phyloP scores from a whole-genome alignment of 1,284 basidiomycete genomes.

The Takashimella koratensis region DNA sequence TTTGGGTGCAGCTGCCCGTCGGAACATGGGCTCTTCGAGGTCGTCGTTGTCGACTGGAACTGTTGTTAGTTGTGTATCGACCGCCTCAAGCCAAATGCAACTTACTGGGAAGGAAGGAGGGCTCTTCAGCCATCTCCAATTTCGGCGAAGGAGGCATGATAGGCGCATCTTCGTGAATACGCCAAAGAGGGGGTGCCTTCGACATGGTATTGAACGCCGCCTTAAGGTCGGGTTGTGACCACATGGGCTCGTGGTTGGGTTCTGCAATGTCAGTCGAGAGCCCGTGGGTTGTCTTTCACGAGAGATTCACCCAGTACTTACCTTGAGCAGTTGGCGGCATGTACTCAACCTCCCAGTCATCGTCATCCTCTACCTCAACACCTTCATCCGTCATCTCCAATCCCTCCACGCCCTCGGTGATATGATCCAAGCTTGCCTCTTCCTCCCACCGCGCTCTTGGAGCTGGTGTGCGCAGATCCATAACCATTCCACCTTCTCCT shows the following conservation, averaged over 20 bases:
- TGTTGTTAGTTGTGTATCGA: neutral
- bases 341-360: slow-evolving; percentile 32
- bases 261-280: slow-evolving; percentile 11
- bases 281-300: neutral
- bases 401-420: slow-evolving; percentile 20
- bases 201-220: slow-evolving; percentile 13
- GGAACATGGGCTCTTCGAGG: slow-evolving; percentile 30
- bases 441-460: slow-evolving; percentile 31
- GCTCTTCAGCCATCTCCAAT: slow-evolving; percentile 1
- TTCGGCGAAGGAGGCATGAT: slow-evolving; percentile 1
- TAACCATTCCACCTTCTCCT: neutral
- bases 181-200: slow-evolving; percentile 21
- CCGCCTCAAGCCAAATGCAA: too few relatives aligned
- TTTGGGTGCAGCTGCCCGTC: neutral
- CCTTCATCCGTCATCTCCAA: slow-evolving; percentile 12
- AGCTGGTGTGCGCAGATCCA: neutral
- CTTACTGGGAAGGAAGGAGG: slow-evolving; percentile 14
- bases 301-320: slow-evolving; percentile 7
- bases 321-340: slow-evolving; percentile 34
- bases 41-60: slow-evolving; percentile 20
- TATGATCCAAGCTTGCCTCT: slow-evolving; percentile 33
- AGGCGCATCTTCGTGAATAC: slow-evolving; percentile 2
- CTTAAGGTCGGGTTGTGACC: slow-evolving; percentile 16
- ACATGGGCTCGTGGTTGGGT: slow-evolving; percentile 25
- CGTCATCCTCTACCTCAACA: slow-evolving; percentile 22